A percentile compares a stretch with the other conserved stretches of the same genome.
These are phyloP conservation scores for Fusarium sp. DNA, from an alignment of 2,329 filamentous ascomycete genomes.

Conservation along the genomic window DNA sequence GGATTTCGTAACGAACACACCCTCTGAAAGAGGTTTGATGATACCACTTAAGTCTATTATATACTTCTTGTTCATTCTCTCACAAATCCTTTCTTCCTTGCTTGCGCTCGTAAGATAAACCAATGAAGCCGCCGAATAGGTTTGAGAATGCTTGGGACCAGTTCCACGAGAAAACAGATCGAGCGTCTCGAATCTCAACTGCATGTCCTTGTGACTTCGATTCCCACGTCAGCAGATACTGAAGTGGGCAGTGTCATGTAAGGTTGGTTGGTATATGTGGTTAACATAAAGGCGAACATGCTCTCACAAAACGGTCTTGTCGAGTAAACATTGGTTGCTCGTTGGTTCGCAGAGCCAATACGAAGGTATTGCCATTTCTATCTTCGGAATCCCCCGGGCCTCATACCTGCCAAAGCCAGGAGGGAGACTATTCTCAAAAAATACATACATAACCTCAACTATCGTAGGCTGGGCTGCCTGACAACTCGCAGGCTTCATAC, in stretches of 20 bases:
- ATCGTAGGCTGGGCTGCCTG: slow-evolving; percentile 28
- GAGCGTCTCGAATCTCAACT: too few relatives aligned
- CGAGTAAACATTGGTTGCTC: neutral
- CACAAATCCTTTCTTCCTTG: neutral
- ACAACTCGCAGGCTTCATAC: slow-evolving; percentile 30
- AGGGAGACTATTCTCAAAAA: neutral
- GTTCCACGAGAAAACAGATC: neutral
- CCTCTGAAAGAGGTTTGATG: slow-evolving; percentile 2
- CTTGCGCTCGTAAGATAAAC: neutral
- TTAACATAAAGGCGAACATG: neutral
- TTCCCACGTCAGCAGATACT: neutral
- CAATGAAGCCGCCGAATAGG: neutral
- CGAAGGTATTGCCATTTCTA: slow-evolving; percentile 26
- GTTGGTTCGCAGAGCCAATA: slow-evolving; percentile 4
- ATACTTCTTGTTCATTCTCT: neutral
- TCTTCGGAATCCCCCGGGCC: slow-evolving; percentile 8
- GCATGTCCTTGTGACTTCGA: neutral
- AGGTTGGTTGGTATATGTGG: neutral
- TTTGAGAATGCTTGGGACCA: neutral
- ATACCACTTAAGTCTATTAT: slow-evolving; percentile 12
- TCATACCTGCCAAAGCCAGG: slow-evolving; percentile 11
- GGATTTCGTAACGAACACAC: neutral
- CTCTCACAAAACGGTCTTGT: neutral
- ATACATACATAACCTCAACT: slow-evolving; percentile 24
- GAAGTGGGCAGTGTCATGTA: neutral